These are phyloP conservation scores for Salicornia ramosissima DNA, from an alignment of 148 eudicot genomes.

Conservation along the genomic window DNA sequence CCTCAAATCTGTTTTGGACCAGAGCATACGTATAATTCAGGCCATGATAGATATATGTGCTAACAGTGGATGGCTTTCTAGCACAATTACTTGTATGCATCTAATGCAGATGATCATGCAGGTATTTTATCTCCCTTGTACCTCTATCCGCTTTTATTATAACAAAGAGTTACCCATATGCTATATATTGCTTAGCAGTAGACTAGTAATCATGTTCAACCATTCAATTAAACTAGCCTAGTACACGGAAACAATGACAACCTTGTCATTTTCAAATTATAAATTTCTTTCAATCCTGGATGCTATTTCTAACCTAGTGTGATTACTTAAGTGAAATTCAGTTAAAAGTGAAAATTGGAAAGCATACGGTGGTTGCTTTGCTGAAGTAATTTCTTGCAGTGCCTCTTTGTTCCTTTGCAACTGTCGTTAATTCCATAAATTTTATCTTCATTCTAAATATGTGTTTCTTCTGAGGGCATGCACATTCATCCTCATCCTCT, in stretches of 20 bases:
- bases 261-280: not conserved
- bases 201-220: not conserved
- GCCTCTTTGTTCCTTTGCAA: not conserved
- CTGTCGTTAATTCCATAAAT: too few relatives aligned
- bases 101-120: slow-evolving; percentile 99
- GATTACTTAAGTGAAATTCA: not conserved
- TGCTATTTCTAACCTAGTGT: not conserved
- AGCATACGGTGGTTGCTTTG: not conserved
- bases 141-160: not conserved
- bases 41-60: slow-evolving; percentile 99
- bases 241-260: not conserved
- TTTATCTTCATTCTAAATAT: too few relatives aligned
- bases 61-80: slow-evolving; percentile 97
- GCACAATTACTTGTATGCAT: slow-evolving; percentile 84
- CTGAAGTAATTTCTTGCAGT: not conserved
- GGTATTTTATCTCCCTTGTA: slow-evolving; percentile 32
- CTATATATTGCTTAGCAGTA: not conserved
- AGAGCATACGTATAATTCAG: slow-evolving; percentile 92
- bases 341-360: not conserved
- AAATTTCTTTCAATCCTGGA: not conserved
- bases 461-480: too few relatives aligned
- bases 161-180: not conserved
- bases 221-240: not conserved
- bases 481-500: too few relatives aligned
- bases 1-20: slow-evolving; percentile 94